These are phyloP conservation scores for Byssoonygena ceratinophila DNA, from an alignment of 2,329 filamentous ascomycete genomes.

Conservation along the genomic window DNA sequence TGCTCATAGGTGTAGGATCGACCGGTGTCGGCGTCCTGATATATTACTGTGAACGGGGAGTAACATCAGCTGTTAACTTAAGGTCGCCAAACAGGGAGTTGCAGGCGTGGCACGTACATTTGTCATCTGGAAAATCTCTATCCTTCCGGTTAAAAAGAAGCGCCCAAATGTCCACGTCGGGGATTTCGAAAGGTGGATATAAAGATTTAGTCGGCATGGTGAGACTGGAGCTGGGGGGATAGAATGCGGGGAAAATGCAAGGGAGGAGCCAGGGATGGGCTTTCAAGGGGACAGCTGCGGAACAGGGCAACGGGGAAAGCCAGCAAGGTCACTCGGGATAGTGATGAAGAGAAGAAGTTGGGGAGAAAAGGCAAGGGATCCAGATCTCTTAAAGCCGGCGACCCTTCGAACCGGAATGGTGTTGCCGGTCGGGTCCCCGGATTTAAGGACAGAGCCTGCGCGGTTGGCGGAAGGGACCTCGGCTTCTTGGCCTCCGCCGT, in stretches of 20 bases:
- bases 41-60: slow-evolving; percentile 51
- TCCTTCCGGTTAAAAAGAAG: slow-evolving; percentile 64
- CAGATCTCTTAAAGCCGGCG: neutral
- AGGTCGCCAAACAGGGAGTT: neutral
- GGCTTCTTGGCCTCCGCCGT: slow-evolving; percentile 3
- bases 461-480: neutral
- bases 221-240: neutral
- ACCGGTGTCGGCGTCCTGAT: slow-evolving; percentile 61
- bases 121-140: slow-evolving; percentile 57
- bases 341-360: neutral
- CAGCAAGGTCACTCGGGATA: neutral
- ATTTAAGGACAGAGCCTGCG: neutral
- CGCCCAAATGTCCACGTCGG: slow-evolving; percentile 65
- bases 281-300: neutral
- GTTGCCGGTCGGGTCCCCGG: slow-evolving; percentile 4
- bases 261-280: neutral
- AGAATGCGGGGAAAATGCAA: slow-evolving; percentile 4
- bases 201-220: slow-evolving; percentile 61
- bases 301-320: neutral
- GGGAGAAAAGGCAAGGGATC: neutral
- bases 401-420: neutral
- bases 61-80: neutral
- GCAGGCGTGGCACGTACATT: slow-evolving; percentile 44
- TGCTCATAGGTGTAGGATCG: slow-evolving; percentile 60
- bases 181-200: slow-evolving; percentile 57